Evolutionary conservation across 2,329 filamentous ascomycete genomes (phyloP).

Genomic region (Phoma sp.): DNA sequence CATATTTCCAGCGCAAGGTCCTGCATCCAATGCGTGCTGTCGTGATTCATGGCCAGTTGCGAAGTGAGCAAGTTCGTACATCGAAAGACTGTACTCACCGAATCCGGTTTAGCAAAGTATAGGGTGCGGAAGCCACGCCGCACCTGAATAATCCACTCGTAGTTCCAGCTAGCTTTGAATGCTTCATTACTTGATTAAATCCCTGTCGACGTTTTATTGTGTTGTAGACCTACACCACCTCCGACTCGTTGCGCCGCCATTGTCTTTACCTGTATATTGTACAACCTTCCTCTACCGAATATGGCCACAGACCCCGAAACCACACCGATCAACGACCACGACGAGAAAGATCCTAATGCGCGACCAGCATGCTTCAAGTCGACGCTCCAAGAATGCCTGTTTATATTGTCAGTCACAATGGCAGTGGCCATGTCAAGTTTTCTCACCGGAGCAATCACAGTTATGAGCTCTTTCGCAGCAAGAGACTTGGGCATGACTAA

Average conservation of each 20-base stretch:
- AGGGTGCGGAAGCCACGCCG: conserved; percentile 13
- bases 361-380: conserved; percentile 68
- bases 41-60: conserved; percentile 1
- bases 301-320: conserved; percentile 27
- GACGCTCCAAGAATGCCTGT: conserved; percentile 69
- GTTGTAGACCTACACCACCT: not conserved
- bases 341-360: conserved; percentile 39
- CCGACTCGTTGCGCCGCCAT: not conserved
- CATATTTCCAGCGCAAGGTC: not conserved
- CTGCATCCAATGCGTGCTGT: not conserved
- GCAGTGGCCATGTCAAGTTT: conserved; percentile 70
- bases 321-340: conserved; percentile 33
- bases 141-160: conserved; percentile 3
- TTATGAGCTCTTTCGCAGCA: conserved; percentile 69
- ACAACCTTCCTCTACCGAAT: not conserved
- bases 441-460: conserved; percentile 65
- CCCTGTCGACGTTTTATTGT: not conserved
- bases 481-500: conserved; percentile 68
- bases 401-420: conserved; percentile 71
- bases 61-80: not conserved
- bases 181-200: not conserved
- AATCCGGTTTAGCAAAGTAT: not conserved
- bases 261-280: not conserved
- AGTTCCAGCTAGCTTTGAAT: not conserved
- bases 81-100: not conserved